Evolutionary conservation across 495 filamentous ascomycete genomes (phyloP), one percentile per base, ranked within the genome.

Genomic region (Daldinia bambusicola): DNA sequence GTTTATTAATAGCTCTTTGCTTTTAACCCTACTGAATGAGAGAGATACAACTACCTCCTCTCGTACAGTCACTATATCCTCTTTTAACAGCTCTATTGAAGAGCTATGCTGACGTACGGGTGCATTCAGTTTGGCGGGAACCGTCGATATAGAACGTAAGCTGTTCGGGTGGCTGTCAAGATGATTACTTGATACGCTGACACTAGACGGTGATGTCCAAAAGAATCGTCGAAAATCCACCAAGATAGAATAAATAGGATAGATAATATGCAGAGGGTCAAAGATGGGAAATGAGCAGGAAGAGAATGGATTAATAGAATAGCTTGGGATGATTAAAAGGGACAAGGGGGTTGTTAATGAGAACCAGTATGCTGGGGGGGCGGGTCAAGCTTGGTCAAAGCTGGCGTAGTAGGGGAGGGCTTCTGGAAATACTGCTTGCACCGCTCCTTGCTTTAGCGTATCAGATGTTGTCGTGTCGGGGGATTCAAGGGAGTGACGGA

Each of bases 401-500:
- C 70, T 73, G 70, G 69, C 65, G 66, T 48, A 66, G 53, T 59
- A 53, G 60, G 55, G 37, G 71, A 75, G 67, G 71, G 70, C 71
- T 74, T 75, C 74, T 76, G 70, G 75, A 76, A 77, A 70, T 75
- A 64, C 71, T 72, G 68, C 66, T 63, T 66, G 51, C 71, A 72
- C 70, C 69, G 51, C 71, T 74, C 70, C 71, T 68, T 75, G 57
- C 75, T 77, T 77, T 26, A 77, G 75, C 66, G 67, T 72, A 76
- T 76, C 70, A 72, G 67, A 73, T 57, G 67, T 72, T 55, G 55
- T 48, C 34, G 48, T 53, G 71, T 70, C 55, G 74, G 26, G 26
- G 26, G 74, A 68, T 68, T 18, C 66, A 77, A 77, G 74, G 75
- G 75, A 77, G 74, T 76, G 75, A 77, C 74, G 69, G 66, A 74